phyloP scores from a whole-genome alignment of 2,329 filamentous ascomycete species.

The Tricladium varicosporioides region DNA sequence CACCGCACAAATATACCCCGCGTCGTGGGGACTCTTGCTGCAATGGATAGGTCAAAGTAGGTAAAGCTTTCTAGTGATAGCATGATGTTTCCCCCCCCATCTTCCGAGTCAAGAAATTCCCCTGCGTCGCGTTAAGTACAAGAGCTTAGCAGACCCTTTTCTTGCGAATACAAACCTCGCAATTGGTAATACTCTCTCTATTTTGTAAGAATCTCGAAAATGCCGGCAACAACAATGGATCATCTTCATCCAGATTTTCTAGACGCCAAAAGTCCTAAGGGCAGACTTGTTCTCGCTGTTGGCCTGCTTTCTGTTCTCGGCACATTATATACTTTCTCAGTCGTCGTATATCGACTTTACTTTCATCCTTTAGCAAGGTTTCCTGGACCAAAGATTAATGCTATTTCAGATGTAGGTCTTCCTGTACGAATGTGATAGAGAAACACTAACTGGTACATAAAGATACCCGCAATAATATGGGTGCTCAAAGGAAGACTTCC shows the following conservation, averaged over 20 bases:
- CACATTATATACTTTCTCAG: neutral
- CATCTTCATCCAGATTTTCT: neutral
- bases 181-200: too few relatives aligned
- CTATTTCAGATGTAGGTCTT: neutral
- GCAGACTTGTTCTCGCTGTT: neutral
- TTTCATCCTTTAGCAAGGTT: slow-evolving; percentile 7
- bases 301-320: neutral
- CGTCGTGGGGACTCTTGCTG: too few relatives aligned
- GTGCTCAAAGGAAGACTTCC: neutral
- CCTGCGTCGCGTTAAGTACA: too few relatives aligned
- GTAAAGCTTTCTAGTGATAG: too few relatives aligned
- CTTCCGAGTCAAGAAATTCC: too few relatives aligned
- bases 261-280: neutral
- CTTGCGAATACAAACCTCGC: too few relatives aligned
- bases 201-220: neutral
- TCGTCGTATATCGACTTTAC: slow-evolving; percentile 5
- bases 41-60: too few relatives aligned
- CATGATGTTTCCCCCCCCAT: too few relatives aligned
- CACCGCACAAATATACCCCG: neutral
- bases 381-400: slow-evolving; percentile 1
- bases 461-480: slow-evolving; percentile 6
- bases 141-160: too few relatives aligned
- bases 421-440: neutral
- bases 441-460: neutral
- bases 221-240: neutral